Base-by-base conservation (phyloP, 192 early-diverging fungal species). In the Podila horticola region DNA sequence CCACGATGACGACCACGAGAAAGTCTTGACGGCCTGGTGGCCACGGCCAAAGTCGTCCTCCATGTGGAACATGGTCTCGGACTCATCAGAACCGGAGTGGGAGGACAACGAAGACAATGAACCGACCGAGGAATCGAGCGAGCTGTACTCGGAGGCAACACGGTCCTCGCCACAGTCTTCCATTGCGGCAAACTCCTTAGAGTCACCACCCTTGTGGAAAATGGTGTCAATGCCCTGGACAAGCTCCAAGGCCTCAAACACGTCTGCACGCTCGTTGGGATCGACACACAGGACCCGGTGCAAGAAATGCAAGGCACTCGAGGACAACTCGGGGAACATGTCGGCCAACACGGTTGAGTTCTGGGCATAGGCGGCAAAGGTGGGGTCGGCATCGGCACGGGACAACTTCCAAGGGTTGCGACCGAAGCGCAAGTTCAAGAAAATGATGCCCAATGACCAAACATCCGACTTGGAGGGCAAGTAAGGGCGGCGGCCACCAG, bases 331-430 rank as follows among this genome's bases (percentile, higher is more conserved):
- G 63, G 89, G 89, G 64, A 90, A 88, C 82, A 90, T 82, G 45
- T 88, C 83, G 58, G 84, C 84, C 33, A 90, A 69, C 6, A 90
- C 83, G 22, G 64, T 68, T 8, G 88, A 76, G 41, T 89, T 79
- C 49, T 85, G 82, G 17, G 66, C 83, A 59, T 83, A 90, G 66
- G 87, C 87, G 11, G 79, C 75, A 81, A 83, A 90, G 19, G 85
- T 85, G 19, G 84, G 58, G 75, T 90, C 89, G 13, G 74, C 67
- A 5, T 90, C 83, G 5, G 66, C 52, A 58, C 76, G 84, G 30
- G 89, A 87, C 59, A 86, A 76, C 74, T 90, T 84, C 94, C 94
- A 95, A 26, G 94, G 94, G 83, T 96, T 96, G 59, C 91, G 90
- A 63, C 92, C 93, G 84, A 92, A 93, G 45, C 92, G 82, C 51